Evolutionary conservation across 2,329 filamentous ascomycete genomes (phyloP).

Genomic region (Colletotrichum kahawae): DNA sequence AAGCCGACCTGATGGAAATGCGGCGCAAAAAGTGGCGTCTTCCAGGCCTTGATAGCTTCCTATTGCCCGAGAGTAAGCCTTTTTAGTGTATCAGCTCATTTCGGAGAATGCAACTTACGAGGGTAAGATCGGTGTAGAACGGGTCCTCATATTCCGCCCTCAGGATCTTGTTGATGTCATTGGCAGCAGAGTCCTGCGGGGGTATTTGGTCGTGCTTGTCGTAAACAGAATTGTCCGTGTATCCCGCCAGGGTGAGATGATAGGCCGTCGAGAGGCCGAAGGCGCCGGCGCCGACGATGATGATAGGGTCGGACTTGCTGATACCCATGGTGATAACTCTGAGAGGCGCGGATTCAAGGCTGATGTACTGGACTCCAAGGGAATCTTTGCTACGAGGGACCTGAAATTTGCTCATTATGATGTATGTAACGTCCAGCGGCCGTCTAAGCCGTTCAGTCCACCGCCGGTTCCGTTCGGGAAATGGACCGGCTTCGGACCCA

Average conservation of each 20-base stretch:
- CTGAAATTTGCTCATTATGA: background rate
- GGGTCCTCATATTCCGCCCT: conserved; percentile 63
- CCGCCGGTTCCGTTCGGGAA: background rate
- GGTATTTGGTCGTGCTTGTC: conserved; percentile 46
- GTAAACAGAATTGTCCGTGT: conserved; percentile 51
- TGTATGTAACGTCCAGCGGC: background rate
- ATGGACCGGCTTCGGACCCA: background rate
- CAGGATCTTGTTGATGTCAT: conserved; percentile 67
- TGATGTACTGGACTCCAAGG: background rate
- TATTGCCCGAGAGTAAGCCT: conserved; percentile 19
- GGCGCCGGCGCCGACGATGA: conserved; percentile 50
- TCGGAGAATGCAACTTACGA: conserved; percentile 39
- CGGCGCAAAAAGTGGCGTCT: conserved; percentile 54
- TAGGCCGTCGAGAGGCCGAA: conserved; percentile 56
- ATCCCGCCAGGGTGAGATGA: conserved; percentile 48
- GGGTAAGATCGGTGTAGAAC: conserved; percentile 59
- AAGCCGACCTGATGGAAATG: conserved; percentile 49
- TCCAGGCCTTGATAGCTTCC: conserved; percentile 60
- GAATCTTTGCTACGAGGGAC: background rate
- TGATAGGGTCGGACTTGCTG: conserved; percentile 29
- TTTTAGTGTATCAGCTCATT: background rate
- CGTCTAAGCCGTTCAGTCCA: background rate
- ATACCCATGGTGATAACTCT: conserved; percentile 22
- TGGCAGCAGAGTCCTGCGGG: conserved; percentile 56
- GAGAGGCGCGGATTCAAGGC: background rate